These are phyloP conservation scores for Serpula lacrymans DNA, from an alignment of 768 basidiomycete genomes.

Conservation along the genomic window DNA sequence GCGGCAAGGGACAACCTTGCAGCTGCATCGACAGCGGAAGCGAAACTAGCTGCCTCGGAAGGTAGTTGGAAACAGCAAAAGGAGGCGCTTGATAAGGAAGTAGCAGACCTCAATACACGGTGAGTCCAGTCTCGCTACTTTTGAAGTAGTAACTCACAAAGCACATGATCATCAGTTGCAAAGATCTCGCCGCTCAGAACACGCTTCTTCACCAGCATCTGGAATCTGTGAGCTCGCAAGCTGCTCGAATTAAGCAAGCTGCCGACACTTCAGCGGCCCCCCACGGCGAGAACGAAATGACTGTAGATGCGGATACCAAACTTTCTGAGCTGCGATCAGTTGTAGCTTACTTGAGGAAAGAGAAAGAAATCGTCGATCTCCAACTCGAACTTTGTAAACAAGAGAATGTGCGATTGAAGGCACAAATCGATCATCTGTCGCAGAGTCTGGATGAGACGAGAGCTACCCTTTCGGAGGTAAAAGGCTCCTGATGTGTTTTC, in stretches of 20 bases:
- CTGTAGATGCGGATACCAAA: constrained; percentile 58
- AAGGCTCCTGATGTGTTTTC: constrained; percentile 5
- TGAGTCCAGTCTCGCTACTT: constrained; percentile 30
- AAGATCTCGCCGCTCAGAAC: constrained; percentile 77
- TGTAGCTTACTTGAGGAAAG: constrained; percentile 78
- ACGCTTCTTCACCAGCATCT: constrained; percentile 76
- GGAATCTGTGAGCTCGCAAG: constrained; percentile 79
- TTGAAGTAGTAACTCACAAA: neutral
- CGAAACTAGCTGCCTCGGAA: constrained; percentile 69
- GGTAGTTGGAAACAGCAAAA: constrained; percentile 80
- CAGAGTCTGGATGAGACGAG: constrained; percentile 70
- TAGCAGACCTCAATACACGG: constrained; percentile 69
- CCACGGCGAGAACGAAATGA: constrained; percentile 40
- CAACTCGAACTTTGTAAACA: constrained; percentile 78
- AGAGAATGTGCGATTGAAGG: constrained; percentile 70
- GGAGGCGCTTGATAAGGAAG: constrained; percentile 73
- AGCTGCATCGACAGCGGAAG: constrained; percentile 69
- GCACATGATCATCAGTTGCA: too few relatives aligned
- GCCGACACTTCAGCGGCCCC: constrained; percentile 48
- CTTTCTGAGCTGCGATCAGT: constrained; percentile 73
- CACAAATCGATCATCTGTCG: constrained; percentile 71
- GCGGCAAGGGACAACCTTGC: constrained; percentile 56
- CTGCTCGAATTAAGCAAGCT: constrained; percentile 72
- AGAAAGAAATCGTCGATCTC: constrained; percentile 90
- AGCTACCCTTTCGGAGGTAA: constrained; percentile 66